phyloP scores from a whole-genome alignment of 371 early-diverging fungal species.

The Mortierella sp. region DNA sequence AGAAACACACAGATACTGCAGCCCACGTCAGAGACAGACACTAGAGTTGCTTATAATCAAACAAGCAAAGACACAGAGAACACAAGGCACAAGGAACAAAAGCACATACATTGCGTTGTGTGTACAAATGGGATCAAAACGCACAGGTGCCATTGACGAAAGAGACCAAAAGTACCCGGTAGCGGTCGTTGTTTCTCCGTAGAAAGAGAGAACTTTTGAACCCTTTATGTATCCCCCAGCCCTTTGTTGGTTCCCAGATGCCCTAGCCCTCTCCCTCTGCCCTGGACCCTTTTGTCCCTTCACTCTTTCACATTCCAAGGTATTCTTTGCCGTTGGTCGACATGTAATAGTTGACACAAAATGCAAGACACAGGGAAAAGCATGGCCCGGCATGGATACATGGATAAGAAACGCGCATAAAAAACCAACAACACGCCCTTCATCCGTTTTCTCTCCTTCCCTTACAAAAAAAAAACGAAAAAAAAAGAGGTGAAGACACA shows the following conservation, averaged over 20 bases:
- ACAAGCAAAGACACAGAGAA: neutral
- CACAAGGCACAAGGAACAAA: too few relatives aligned
- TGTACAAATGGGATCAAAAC: neutral
- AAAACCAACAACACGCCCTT: neutral
- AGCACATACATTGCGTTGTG: neutral
- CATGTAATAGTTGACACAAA: neutral
- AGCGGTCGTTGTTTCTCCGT: neutral
- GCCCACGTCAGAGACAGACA: neutral
- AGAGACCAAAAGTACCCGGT: neutral
- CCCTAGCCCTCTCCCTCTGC: too few relatives aligned
- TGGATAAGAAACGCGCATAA: neutral
- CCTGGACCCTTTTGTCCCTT: too few relatives aligned
- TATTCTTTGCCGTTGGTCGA: too few relatives aligned
- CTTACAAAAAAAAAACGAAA: neutral
- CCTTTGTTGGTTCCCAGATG: neutral
- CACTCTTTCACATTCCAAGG: too few relatives aligned
- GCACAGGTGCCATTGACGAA: neutral
- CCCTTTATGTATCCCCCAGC: neutral
- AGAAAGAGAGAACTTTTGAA: neutral
- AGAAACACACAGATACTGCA: neutral
- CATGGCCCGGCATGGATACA: neutral
- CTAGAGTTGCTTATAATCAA: neutral
- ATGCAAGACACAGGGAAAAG: neutral
- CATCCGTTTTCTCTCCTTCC: neutral
- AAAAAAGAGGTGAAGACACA: neutral